Percentiles rank a stretch among this genome's conserved stretches.
Conservation (phyloP, 495 filamentous ascomycete species). For the Trypethelium eluteriae region DNA sequence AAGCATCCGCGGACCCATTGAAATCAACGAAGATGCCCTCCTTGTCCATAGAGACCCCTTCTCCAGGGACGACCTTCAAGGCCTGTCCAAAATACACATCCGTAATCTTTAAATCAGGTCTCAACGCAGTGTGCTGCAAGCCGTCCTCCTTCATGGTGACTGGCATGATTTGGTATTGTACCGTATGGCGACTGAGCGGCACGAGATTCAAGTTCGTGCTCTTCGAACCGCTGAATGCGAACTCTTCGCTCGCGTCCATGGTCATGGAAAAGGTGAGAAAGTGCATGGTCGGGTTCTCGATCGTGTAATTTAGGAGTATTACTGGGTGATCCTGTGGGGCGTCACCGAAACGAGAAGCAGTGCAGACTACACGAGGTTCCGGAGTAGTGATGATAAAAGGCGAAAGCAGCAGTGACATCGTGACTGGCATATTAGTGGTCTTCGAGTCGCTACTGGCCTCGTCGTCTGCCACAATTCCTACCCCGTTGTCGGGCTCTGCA, state of each 20-base stretch:
- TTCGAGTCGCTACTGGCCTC: background rate
- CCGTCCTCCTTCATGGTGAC: background rate
- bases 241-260: conserved; percentile 88
- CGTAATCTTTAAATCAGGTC: conserved; percentile 6
- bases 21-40: background rate
- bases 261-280: conserved; percentile 83
- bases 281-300: conserved; percentile 92
- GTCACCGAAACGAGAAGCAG: conserved; percentile 8
- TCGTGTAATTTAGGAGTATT: conserved; percentile 55
- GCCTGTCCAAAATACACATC: conserved; percentile 10
- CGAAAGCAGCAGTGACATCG: conserved; percentile 60
- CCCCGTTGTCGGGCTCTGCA: conserved; percentile 12
- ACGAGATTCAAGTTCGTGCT: conserved; percentile 65
- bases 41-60: background rate
- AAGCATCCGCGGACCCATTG: background rate
- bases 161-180: conserved; percentile 61
- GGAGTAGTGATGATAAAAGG: conserved; percentile 68
- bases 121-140: background rate
- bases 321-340: conserved; percentile 23
- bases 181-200: conserved; percentile 62
- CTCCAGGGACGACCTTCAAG: background rate
- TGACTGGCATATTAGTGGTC: conserved; percentile 39
- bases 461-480: conserved; percentile 22
- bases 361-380: conserved; percentile 81
- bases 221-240: conserved; percentile 89